These are phyloP conservation scores for Zygnema cylindricum DNA, from an alignment of 139 green algal species.

Conservation along the genomic window DNA sequence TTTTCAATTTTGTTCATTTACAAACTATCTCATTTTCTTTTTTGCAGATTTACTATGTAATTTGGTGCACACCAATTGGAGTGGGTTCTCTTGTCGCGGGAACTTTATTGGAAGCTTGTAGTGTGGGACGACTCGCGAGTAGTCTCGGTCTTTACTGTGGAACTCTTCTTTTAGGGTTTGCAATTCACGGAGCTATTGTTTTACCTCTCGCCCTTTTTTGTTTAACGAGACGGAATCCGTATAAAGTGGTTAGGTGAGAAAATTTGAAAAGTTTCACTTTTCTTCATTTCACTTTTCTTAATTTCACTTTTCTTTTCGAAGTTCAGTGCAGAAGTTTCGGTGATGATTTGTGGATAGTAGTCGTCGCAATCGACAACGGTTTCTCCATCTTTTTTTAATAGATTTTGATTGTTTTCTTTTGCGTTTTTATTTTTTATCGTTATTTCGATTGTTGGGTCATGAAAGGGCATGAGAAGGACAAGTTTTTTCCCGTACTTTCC, in stretches of 20 bases:
- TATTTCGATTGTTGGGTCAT: too few relatives aligned
- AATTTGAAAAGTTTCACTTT: not conserved
- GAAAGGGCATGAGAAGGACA: too few relatives aligned
- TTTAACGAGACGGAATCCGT: slow-evolving; percentile 52
- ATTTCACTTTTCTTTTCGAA: too few relatives aligned
- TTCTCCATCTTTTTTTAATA: too few relatives aligned
- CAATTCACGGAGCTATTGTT: slow-evolving; percentile 57
- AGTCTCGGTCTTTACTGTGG: slow-evolving; percentile 68
- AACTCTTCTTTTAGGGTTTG: slow-evolving; percentile 66
- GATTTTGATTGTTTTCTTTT: too few relatives aligned
- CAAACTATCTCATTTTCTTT: not conserved
- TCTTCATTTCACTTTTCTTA: too few relatives aligned
- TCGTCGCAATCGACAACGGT: too few relatives aligned
- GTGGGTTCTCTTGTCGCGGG: slow-evolving; percentile 67
- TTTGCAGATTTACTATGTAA: slow-evolving; percentile 19
- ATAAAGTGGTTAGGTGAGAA: not conserved
- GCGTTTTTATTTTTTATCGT: too few relatives aligned
- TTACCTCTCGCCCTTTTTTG: slow-evolving; percentile 63
- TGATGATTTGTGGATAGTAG: too few relatives aligned
- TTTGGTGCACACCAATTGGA: slow-evolving; percentile 68
- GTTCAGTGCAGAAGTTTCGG: too few relatives aligned
- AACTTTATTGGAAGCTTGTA: slow-evolving; percentile 62
- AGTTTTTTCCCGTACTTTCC: too few relatives aligned
- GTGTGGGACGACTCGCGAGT: slow-evolving; percentile 51
- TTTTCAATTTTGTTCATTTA: not conserved